Percentiles rank a stretch among this genome's conserved stretches.
Conservation (phyloP, 768 basidiomycete genomes). For the Aureoboletus auriporus region DNA sequence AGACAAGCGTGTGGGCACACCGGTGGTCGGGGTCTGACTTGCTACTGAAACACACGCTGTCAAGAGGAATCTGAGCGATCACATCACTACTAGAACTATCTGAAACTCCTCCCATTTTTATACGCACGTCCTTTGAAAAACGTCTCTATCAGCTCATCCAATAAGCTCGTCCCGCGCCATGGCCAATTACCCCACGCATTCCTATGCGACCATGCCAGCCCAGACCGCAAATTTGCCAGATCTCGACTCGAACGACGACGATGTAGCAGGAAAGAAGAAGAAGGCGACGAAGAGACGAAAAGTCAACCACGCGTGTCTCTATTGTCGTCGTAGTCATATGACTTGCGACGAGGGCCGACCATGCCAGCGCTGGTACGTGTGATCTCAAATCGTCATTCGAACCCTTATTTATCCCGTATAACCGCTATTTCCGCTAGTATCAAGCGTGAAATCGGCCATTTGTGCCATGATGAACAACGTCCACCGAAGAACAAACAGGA, state of each 20-base stretch:
- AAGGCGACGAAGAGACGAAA: slow-evolving; percentile 65
- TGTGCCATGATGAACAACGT: slow-evolving; percentile 85
- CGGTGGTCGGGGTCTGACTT: slow-evolving; percentile 25
- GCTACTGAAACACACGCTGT: slow-evolving; percentile 15
- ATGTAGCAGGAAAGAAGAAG: slow-evolving; percentile 35
- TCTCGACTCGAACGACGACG: slow-evolving; percentile 31
- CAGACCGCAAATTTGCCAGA: slow-evolving; percentile 13
- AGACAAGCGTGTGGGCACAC: not conserved
- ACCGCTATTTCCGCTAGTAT: slow-evolving; percentile 50
- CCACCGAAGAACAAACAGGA: slow-evolving; percentile 46
- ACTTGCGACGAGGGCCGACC: slow-evolving; percentile 87
- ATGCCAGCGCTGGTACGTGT: slow-evolving; percentile 87
- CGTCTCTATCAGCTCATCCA: slow-evolving; percentile 5
- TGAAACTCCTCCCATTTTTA: slow-evolving; percentile 25
- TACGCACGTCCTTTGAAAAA: slow-evolving; percentile 14
- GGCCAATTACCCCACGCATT: slow-evolving; percentile 27
- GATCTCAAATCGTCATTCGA: slow-evolving; percentile 5
- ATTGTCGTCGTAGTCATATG: slow-evolving; percentile 91
- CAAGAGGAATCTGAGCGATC: slow-evolving; percentile 13
- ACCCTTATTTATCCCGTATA: not conserved
- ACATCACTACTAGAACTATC: slow-evolving; percentile 16
- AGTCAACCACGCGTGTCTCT: slow-evolving; percentile 91
- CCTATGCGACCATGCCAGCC: slow-evolving; percentile 21
- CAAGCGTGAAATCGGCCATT: slow-evolving; percentile 93
- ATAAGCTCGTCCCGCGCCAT: slow-evolving; percentile 10